Percentiles rank a stretch among this genome's conserved stretches.
Conservation (phyloP, 768 basidiomycete genomes). For the Dioszegia aurantiaca region DNA sequence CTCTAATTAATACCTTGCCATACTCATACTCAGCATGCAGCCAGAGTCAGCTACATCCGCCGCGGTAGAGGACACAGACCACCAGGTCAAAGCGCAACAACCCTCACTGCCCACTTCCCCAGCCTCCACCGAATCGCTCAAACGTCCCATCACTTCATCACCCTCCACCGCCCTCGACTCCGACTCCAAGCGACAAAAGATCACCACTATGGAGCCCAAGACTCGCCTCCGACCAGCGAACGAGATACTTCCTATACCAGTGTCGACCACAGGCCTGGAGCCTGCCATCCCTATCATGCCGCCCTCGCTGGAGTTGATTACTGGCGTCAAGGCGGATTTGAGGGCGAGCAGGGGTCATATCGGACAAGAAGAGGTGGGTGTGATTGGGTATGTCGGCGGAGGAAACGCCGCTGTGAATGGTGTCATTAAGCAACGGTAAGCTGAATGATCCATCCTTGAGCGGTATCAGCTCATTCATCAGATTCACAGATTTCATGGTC, state of each 20-base stretch:
- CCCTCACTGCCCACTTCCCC: background rate
- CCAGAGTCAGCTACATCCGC: too few relatives aligned
- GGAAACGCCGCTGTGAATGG: constrained; percentile 60
- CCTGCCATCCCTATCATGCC: constrained; percentile 34
- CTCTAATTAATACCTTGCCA: too few relatives aligned
- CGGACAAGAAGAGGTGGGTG: constrained; percentile 38
- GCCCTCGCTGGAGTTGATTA: constrained; percentile 36
- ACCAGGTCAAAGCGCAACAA: too few relatives aligned
- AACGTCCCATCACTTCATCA: constrained; percentile 5
- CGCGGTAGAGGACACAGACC: too few relatives aligned
- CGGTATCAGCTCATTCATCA: constrained; percentile 48
- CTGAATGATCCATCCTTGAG: background rate
- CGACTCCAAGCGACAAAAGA: constrained; percentile 5
- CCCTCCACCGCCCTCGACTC: background rate
- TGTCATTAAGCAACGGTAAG: constrained; percentile 94
- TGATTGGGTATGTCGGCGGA: constrained; percentile 35
- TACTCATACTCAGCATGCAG: too few relatives aligned
- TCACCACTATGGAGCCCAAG: background rate
- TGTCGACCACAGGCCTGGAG: constrained; percentile 37
- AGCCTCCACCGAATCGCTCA: background rate
- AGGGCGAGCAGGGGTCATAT: constrained; percentile 29
- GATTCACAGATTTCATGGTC: constrained; percentile 96
- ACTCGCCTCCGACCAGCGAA: constrained; percentile 11
- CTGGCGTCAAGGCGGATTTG: constrained; percentile 32
- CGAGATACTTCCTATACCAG: constrained; percentile 21